Evolutionary conservation across 2,329 filamentous ascomycete genomes (phyloP).

Genomic region (Trichoderma breve): DNA sequence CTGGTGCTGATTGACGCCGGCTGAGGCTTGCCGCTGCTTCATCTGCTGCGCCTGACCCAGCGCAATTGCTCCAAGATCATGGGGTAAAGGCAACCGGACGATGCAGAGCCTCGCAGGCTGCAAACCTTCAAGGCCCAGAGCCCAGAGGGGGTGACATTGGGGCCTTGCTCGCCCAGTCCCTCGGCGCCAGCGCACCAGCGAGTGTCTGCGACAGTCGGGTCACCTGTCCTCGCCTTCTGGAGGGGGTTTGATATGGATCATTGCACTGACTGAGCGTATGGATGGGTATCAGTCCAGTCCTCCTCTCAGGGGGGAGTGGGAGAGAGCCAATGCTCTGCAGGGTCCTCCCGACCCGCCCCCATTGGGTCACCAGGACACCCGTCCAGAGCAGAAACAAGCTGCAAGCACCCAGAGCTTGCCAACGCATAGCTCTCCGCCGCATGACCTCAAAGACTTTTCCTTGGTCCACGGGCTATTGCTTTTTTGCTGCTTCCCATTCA

Average conservation of each 20-base stretch:
- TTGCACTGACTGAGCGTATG: not conserved
- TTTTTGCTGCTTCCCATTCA: not conserved
- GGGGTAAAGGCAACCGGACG: not conserved
- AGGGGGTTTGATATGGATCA: not conserved
- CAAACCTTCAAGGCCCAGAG: not conserved
- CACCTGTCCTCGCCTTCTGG: constrained; percentile 18
- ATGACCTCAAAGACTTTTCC: constrained; percentile 19
- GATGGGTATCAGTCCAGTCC: no score
- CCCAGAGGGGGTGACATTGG: constrained; percentile 17
- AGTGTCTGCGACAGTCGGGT: constrained; percentile 21
- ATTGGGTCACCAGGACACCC: constrained; percentile 21
- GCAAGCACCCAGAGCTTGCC: constrained; percentile 18
- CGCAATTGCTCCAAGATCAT: constrained; percentile 18
- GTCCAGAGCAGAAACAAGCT: constrained; percentile 14
- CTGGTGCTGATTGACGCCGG: constrained; percentile 6
- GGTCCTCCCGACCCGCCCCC: constrained; percentile 20
- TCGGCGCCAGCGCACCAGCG: constrained; percentile 22
- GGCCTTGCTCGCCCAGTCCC: constrained; percentile 21
- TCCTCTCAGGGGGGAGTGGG: constrained; percentile 15
- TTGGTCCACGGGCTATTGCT: constrained; percentile 16
- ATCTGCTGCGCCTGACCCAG: constrained; percentile 23
- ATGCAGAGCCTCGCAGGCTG: constrained; percentile 18
- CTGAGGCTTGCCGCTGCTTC: not conserved
- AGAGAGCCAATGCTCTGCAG: constrained; percentile 18
- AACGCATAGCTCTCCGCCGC: constrained; percentile 23